Evolutionary conservation across 768 basidiomycete species (phyloP), one percentile per base, ranked within the genome.

Genomic region (Sarcodon sp.): DNA sequence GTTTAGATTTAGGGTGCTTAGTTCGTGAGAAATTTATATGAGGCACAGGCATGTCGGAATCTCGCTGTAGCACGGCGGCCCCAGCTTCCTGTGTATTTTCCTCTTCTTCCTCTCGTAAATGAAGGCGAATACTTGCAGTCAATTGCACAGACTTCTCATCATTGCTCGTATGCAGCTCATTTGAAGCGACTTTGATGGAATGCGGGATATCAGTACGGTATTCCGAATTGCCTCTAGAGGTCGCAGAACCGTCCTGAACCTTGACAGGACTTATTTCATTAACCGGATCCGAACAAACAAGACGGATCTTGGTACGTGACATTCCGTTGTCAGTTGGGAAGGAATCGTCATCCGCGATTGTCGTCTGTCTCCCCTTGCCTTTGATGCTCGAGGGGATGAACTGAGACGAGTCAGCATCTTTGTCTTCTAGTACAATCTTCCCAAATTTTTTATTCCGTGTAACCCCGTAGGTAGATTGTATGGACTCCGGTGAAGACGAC

Each of bases 31-130:
- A 27, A 27, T 27, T 2, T 27, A 27, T 27, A 27, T 27, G 21
- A 4, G 21, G 21, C 21, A 27, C 21, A 27, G 21, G 4, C 21
- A 27, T 27, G 4, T 27, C 21, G 21, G 18, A 16, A 38, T 13
- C 39, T 27, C 43, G 50, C 7, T 13, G 45, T 16, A 33, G 41
- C 12, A 49, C 18, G 9, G 44, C 16, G 35, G 38, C 48, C 4
- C 18, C 34, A 2, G 51, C 51, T 35, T 54, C 54, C 32, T 52
- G 54, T 6, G 54, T 54, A 18, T 46, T 50, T 39, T 54, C 54
- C 35, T 54, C 54, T 38, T 54, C 54, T 34, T 54, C 54, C 27
- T 48, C 49, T n/a, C 37, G 46, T 12, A 54, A 49, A 43, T 4
- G 13, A 41, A 41, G 8, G 39, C 6, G 39, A 27, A 41, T 15